phyloP scores from a whole-genome alignment of 2,329 filamentous ascomycete species.

The Arthrobotrys musiformis region DNA sequence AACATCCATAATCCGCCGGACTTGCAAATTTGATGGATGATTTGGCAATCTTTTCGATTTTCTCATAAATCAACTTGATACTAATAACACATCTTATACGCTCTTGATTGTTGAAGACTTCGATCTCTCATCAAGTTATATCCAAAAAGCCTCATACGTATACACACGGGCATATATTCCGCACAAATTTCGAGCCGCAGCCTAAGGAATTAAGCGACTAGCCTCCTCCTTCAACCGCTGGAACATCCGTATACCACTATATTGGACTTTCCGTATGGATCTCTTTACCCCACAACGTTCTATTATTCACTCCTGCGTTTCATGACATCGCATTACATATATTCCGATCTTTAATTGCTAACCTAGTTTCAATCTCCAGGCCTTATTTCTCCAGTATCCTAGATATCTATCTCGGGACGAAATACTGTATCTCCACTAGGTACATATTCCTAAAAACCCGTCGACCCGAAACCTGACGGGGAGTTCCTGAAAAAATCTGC shows the following conservation, averaged over 20 bases:
- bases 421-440: conserved; percentile 38
- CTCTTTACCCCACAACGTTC: conserved; percentile 1
- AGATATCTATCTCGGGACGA: conserved; percentile 33
- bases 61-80: neutral
- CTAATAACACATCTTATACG: neutral
- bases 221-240: neutral
- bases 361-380: conserved; percentile 22
- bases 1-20: neutral
- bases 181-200: neutral
- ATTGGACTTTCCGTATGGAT: conserved; percentile 42
- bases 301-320: neutral
- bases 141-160: neutral
- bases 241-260: neutral
- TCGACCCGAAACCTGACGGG: conserved; percentile 27
- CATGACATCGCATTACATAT: conserved; percentile 15
- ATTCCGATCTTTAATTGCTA: conserved; percentile 11
- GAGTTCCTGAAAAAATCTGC: conserved; percentile 6
- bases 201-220: neutral
- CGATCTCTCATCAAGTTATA: conserved; percentile 17
- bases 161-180: neutral
- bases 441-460: neutral
- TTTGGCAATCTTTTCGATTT: neutral
- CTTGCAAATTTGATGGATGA: neutral
- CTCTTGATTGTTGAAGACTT: neutral
- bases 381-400: conserved; percentile 31